A percentile compares a stretch with the other conserved stretches of the same genome.
Conservation (phyloP, 495 filamentous ascomycete species). For the Mytilinidion resinicola region DNA sequence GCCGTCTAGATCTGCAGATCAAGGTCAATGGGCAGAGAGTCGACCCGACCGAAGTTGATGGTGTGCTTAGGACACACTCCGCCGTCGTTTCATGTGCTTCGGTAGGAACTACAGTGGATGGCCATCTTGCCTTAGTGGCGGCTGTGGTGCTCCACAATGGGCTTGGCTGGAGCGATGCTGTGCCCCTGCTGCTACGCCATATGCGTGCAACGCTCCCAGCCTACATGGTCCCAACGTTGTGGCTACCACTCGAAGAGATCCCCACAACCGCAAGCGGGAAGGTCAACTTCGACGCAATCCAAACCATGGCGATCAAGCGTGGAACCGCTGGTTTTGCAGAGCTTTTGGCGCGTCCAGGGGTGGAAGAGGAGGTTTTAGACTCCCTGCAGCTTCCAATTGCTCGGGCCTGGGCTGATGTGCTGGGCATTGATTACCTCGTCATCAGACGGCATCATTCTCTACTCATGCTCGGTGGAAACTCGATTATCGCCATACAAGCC, state of each 20-base stretch:
- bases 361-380: not conserved
- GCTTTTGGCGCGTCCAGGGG: not conserved
- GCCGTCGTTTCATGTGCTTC: not conserved
- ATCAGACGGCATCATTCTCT: slow-evolving; percentile 12
- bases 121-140: too few relatives aligned
- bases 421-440: not conserved
- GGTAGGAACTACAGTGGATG: too few relatives aligned
- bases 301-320: not conserved
- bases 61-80: not conserved
- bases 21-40: slow-evolving; percentile 49
- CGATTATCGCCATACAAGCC: slow-evolving; percentile 13
- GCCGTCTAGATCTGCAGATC: slow-evolving; percentile 45
- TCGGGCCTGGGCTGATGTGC: slow-evolving; percentile 10
- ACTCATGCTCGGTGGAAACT: slow-evolving; percentile 17
- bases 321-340: slow-evolving; percentile 4
- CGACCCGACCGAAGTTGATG: slow-evolving; percentile 40
- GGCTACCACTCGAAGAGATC: slow-evolving; percentile 6
- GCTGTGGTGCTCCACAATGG: too few relatives aligned
- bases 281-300: slow-evolving; percentile 16
- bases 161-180: not conserved
- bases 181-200: not conserved
- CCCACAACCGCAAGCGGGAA: slow-evolving; percentile 24
- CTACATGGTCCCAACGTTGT: slow-evolving; percentile 19
- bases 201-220: slow-evolving; percentile 1
- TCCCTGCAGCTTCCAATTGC: not conserved